Conservation (phyloP, 1,139 yeast genomes). For the Taphrina pruni region DNA sequence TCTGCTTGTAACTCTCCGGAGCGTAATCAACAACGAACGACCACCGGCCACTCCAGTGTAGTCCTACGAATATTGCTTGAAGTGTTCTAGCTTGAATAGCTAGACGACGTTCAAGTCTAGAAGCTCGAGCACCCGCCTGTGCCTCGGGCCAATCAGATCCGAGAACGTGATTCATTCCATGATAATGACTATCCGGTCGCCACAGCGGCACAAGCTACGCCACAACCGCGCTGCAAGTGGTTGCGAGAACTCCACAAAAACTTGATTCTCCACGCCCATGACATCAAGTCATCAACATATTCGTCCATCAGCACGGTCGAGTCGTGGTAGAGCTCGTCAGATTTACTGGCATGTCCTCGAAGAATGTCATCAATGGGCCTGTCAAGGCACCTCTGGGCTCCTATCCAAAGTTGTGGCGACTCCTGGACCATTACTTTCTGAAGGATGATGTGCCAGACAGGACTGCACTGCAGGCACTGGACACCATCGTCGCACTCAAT, state of each 20-base stretch:
- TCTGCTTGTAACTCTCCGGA: no score
- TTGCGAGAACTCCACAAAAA: background rate
- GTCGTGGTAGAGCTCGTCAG: no score
- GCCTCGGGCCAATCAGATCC: background rate
- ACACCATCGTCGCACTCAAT: constrained; percentile 31
- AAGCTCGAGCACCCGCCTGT: no score
- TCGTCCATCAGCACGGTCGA: no score
- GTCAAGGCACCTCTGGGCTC: constrained; percentile 34
- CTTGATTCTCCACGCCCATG: background rate
- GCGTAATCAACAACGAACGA: no score
- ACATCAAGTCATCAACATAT: background rate
- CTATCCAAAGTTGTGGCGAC: constrained; percentile 35
- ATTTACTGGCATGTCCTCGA: constrained; percentile 19
- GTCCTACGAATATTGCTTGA: no score
- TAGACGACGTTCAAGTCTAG: no score
- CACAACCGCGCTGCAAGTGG: background rate
- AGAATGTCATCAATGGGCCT: constrained; percentile 28
- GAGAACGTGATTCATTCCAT: constrained; percentile 7
- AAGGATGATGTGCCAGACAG: constrained; percentile 36
- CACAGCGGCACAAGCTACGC: background rate
- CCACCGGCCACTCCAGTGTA: no score
- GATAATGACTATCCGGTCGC: background rate
- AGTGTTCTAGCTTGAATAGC: no score
- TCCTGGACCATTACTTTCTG: constrained; percentile 36
- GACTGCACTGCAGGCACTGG: constrained; percentile 36